A percentile compares a stretch with the other conserved stretches of the same genome.
These are phyloP conservation scores for Monosporascus sp. DNA, from an alignment of 2,329 filamentous ascomycete species.

Conservation along the genomic window DNA sequence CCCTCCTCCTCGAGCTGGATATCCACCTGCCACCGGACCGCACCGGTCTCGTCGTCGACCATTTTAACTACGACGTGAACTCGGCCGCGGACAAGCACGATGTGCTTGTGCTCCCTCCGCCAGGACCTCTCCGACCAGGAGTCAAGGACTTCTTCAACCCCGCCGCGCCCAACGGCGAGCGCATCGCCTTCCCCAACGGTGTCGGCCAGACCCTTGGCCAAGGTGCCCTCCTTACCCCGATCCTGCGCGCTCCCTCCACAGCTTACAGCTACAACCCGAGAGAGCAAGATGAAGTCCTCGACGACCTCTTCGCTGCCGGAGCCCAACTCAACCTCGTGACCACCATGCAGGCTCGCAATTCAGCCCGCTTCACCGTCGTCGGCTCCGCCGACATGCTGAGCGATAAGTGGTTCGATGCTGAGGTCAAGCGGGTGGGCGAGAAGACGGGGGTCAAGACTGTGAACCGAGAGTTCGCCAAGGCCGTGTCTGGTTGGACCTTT, in stretches of 20 bases:
- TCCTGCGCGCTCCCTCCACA: constrained; percentile 76
- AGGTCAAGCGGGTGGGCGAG: constrained; percentile 57
- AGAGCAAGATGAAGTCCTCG: constrained; percentile 67
- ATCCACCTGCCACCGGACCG: constrained; percentile 83
- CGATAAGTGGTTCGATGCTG: constrained; percentile 82
- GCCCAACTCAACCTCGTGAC: constrained; percentile 81
- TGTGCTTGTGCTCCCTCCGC: constrained; percentile 72
- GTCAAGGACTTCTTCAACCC: constrained; percentile 74
- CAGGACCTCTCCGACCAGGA: constrained; percentile 58
- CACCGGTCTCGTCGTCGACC: constrained; percentile 81
- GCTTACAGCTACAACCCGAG: constrained; percentile 94
- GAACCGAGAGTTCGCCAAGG: constrained; percentile 82
- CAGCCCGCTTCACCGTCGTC: constrained; percentile 79
- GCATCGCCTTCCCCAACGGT: constrained; percentile 76
- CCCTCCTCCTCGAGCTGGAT: constrained; percentile 81
- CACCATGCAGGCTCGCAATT: constrained; percentile 85
- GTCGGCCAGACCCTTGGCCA: constrained; percentile 79
- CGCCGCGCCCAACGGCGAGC: constrained; percentile 42
- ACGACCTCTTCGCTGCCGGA: constrained; percentile 82
- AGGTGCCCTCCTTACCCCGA: constrained; percentile 70
- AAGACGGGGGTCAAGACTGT: constrained; percentile 54
- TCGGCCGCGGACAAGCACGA: constrained; percentile 82
- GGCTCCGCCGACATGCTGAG: constrained; percentile 83
- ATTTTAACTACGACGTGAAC: constrained; percentile 84
- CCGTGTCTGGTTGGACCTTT: constrained; percentile 91